phyloP scores from a whole-genome alignment of 202 grass and related monocot genomes.

The Setaria italica region DNA sequence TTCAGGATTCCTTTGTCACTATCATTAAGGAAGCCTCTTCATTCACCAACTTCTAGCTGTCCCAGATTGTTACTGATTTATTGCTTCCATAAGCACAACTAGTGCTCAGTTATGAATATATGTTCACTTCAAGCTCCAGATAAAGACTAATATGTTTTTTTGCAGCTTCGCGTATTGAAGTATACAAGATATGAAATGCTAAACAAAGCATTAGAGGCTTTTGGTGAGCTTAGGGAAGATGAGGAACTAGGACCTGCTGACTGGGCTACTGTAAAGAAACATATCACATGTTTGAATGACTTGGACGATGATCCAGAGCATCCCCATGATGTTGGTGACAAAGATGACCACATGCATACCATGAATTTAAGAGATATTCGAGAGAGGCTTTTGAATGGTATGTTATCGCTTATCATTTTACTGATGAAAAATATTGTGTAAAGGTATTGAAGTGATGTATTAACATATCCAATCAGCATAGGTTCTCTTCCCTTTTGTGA shows the following conservation, averaged over 20 bases:
- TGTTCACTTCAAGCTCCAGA: slow-evolving; percentile 1
- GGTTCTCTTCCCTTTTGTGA: neutral
- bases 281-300: slow-evolving; percentile 89
- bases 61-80: too few relatives aligned
- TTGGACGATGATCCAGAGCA: slow-evolving; percentile 75
- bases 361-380: slow-evolving; percentile 81
- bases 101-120: slow-evolving; percentile 29
- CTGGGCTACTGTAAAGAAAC: slow-evolving; percentile 74
- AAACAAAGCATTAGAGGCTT: slow-evolving; percentile 87
- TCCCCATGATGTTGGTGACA: slow-evolving; percentile 68
- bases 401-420: slow-evolving; percentile 19
- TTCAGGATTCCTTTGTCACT: too few relatives aligned
- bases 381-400: slow-evolving; percentile 92
- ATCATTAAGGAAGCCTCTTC: too few relatives aligned
- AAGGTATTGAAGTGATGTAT: neutral
- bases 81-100: neutral
- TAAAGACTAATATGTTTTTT: slow-evolving; percentile 34
- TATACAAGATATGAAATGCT: slow-evolving; percentile 91
- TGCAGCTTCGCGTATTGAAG: slow-evolving; percentile 83
- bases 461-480: neutral
- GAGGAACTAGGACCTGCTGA: slow-evolving; percentile 96
- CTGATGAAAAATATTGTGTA: neutral
- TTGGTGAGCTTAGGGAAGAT: slow-evolving; percentile 89
- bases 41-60: too few relatives aligned
- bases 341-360: slow-evolving; percentile 59